Evolutionary conservation across 805 yeast species (phyloP), one percentile per base, ranked within the genome.

Genomic region (Spathaspora passalidarum): DNA sequence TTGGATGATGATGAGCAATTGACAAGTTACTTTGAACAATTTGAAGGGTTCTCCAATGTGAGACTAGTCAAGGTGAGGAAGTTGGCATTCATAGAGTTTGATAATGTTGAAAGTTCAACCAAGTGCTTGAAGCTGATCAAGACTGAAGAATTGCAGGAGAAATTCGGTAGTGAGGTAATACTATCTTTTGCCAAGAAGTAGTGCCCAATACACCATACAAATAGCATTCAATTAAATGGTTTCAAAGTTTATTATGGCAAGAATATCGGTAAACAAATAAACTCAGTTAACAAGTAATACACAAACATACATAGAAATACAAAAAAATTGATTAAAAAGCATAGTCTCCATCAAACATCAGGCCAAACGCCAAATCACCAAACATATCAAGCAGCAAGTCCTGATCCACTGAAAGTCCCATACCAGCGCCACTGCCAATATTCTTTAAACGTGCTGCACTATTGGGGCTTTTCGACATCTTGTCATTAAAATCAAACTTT

Each of bases 1-100:
- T 62, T 90, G 40, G 11, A 17, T 6, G 83, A 90, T 0, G 56
- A 57, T 2, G 26, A 21, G 17, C 34, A 38, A 10, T 57, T 71
- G 2, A 59, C 75, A 18, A 25, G 46, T 37, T 51, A 72, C 0
- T 90, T 88, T 58, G 70, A 66, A 2, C 56, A 60, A 3, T 76
- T 57, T 49, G 65, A 71, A 1, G 96, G 96, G 0, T 84, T 85
- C 50, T 64, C 78, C 10, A 87, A 84, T 52, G 69, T 84, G 1
- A 78, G 95, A 44, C 65, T 81, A 32, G 89, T 92, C 21, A 72
- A 76, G 2, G 78, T 82, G 5, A 75, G 88, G 38, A 78, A 78
- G 32, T 77, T 92, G 39, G 95, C 94, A 9, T 86, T 92, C 62
- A 76, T 92, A 2, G 97, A 92, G 55, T 92, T 84, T 60, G 80